phyloP scores from a whole-genome alignment of 768 basidiomycete genomes.

The Hericium erinaceus region DNA sequence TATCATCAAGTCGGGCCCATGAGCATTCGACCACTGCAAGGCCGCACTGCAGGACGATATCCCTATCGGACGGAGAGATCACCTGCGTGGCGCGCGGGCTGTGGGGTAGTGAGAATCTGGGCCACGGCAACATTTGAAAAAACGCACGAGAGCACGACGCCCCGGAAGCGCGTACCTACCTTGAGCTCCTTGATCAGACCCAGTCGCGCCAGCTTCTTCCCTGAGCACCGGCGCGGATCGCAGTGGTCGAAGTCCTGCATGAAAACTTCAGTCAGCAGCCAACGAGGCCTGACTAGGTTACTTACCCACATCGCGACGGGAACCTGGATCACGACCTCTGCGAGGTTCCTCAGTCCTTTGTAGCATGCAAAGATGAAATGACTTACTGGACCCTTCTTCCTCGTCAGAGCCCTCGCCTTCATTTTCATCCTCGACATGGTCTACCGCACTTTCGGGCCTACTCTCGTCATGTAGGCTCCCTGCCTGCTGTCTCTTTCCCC shows the following conservation, averaged over 20 bases:
- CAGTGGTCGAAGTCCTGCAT: constrained; percentile 93
- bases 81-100: constrained; percentile 44
- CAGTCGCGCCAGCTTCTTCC: constrained; percentile 83
- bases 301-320: constrained; percentile 97
- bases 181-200: constrained; percentile 78
- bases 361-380: not conserved
- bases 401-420: constrained; percentile 18
- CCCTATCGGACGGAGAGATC: constrained; percentile 78
- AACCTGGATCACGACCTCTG: constrained; percentile 30
- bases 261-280: not conserved
- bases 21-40: constrained; percentile 98
- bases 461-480: constrained; percentile 5
- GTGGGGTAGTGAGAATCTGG: no score
- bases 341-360: not conserved
- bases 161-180: constrained; percentile 81
- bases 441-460: constrained; percentile 53
- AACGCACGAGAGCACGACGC: constrained; percentile 87
- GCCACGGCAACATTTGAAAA: not conserved
- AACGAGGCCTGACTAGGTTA: constrained; percentile 5
- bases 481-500: not conserved
- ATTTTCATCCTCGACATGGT: constrained; percentile 30
- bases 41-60: constrained; percentile 62
- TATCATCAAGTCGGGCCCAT: constrained; percentile 92
- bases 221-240: constrained; percentile 79
- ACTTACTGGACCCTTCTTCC: constrained; percentile 1